Evolutionary conservation across 306 rosid genomes (phyloP), one percentile per base, ranked within the genome.

Genomic region (Hippophae rhamnoides): DNA sequence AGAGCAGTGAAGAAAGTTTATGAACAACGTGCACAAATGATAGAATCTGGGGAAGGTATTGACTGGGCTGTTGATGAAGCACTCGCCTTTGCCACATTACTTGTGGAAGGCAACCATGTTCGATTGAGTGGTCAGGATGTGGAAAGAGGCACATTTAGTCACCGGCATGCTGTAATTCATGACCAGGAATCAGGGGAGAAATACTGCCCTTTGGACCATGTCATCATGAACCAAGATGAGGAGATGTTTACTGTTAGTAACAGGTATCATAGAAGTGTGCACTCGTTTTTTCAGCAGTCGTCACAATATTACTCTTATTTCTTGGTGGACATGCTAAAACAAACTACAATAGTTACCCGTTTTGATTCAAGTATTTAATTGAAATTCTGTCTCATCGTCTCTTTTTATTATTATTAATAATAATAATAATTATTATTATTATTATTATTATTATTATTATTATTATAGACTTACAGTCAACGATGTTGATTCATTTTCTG

Each of bases 221-320:
- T 92, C 67, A 72, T 78, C 66, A 84, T 86, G 80, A 86, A 82
- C 82, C 98, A 92, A 74, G 60, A 87, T 57, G 93, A 81, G 78
- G 98, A 87, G 79, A 67, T 85, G 95, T 92, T 87, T 66, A 92
- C 96, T 7, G 98, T 92, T 54, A 92, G 98, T 93, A 92, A 92
- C 83, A 87, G 98, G 98, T 85, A 81, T 54, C 45, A n/a, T 56
- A 43, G 53, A 54, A 62, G 50, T 5, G 43, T 18, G 55, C 66
- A 25, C 41, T 50, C 43, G 41, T 68, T 27, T 18, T 27, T 2
- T 27, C 38, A 5, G n/a, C 23, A 49, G 52, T 48, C 13, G 13
- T 48, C 23, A 25, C 46, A 9, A 68, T 44, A 13, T 52, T 54
- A 9, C 9, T 53, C 7, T 47, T 13, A 13, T 7, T 45, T 14